Evolutionary conservation across 768 basidiomycete genomes (phyloP), one percentile per base, ranked within the genome.

Genomic region (Suillus occidentalis): DNA sequence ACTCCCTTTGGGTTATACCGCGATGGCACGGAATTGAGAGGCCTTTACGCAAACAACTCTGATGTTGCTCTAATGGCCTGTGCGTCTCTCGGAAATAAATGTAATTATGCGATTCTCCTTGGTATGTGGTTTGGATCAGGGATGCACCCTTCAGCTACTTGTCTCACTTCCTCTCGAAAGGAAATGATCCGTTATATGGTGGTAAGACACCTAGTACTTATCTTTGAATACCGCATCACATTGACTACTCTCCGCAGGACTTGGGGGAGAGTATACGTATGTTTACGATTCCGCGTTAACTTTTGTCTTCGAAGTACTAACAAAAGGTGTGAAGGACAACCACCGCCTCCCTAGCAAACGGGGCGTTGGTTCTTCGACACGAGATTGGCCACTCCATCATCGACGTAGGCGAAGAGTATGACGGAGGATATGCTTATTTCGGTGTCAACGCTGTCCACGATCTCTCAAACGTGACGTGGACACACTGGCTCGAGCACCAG

Each of bases 351-450:
- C 74, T 85, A 22, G 81, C 86, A 14, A 94, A 92, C 62, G 91
- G 91, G 0, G 84, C 90, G 20, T 82, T 90, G 22, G 89, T 92
- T 7, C 82, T 93, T 37, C 84, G 90, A 7, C 91, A 92, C 70
- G 91, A 92, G 74, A 84, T 92, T 1, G 91, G 91, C 0, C 91
- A 94, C 75, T 91, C 89, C 28, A 85, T 92, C 57, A 90, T 92
- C 68, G 78, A 85, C 8, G 87, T 91, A 22, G 92, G 92, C 5
- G 92, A 93, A 76, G 91, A 92, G 76, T 92, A 94, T 71, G 92
- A 93, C 67, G 91, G 91, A 14, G 91, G 90, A 5, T 86, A 75
- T 66, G 87, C 80, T 4, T 94, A 93, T 73, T 90, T 83, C 69
- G 91, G 91, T 18, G 80, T 82, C 42, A 91, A 94, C 70, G 84